Evolutionary conservation across 306 rosid species (phyloP), one percentile per base, ranked within the genome.

Genomic region (Cotoneaster glaucophyllus): DNA sequence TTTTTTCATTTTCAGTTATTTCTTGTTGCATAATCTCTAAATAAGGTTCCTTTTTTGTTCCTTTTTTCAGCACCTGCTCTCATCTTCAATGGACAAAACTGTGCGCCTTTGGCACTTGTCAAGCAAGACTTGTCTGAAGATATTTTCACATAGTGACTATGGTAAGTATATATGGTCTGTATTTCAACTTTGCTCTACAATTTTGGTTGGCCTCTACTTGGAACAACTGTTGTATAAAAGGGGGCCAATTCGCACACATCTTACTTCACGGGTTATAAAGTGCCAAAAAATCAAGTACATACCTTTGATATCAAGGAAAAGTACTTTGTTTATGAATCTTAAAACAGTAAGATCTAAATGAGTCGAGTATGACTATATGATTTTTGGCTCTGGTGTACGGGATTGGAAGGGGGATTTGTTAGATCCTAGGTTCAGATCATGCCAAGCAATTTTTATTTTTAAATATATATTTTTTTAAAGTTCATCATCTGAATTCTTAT

Each of bases 1-100:
- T 8, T 57, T 56, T 19, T 25, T 39, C 5, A 8, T 22, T 14
- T 34, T 14, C 11, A 7, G 34, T 3, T n/a, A 34, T 57, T 13
- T 57, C 28, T 44, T 15, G 28, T 32, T 54, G 56, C 67, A 25
- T 43, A 39, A 56, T 66, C 4, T 28, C 45, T 69, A 1, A 25
- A 29, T 43, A 25, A 63, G 61, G 45, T 32, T 70, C 44, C 29
- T 64, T 70, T 70, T 65, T 44, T 64, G 32, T 64, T 78, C 65
- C 39, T 4, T 82, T 83, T 65, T 54, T 50, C 96, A 96, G 99
- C 96, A 88, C 56, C 82, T 96, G 89, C 99, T 96, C 85, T 96
- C 99, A 78, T 92, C 99, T 76, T 96, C 99, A 74, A 96, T 96
- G 99, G 99, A 96, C 89, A 96, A 96, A 89, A 96, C 99, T 6